Base-by-base conservation (phyloP, 2,329 filamentous ascomycete species). In the Rachicladosporium sp. region DNA sequence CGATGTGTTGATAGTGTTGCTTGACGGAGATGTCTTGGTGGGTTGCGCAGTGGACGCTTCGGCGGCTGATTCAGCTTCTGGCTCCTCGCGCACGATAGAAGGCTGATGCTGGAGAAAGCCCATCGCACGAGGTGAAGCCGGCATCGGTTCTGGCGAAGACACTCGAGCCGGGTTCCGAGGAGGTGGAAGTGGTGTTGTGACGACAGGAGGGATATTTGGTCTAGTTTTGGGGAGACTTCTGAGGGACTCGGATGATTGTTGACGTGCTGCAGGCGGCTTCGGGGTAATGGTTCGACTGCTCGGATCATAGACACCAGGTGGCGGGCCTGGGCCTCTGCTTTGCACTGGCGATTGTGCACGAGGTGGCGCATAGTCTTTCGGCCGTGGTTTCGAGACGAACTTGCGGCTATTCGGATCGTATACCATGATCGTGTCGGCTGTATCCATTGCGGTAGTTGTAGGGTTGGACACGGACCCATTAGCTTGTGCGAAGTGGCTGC, bases 11-110 rank as follows among this genome's bases (percentile, higher is more conserved):
- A 19, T 19, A 19, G 15, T 19, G 15, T 19, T 19, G 15, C 15
- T 19, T 19, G 15, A 19, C 15, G 15, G 15, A 5, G 15, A 19
- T 19, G 15, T 19, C 32, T 11, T 40, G 10, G 9, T n/a, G 5
- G 38, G 7, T n/a, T 33, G 29, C n/a, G 12, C 7, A 13, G n/a
- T 29, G 5, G 15, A 19, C 5, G 15, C 13, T 27, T 51, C 47
- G 6, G 46, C 46, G 10, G 46, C 42, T 31, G 52, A 48, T 36
- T 58, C 55, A 6, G 46, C 50, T 37, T 53, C 52, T 1, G 51
- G 54, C 33, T 54, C 52, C 36, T 59, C 56, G 13, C 50, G 51
- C 4, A 60, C 55, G 3, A 56, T 37, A 6, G 56, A 58, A 12
- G 57, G 57, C 39, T 58, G 54, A 31, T 58, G 55, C 15, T 56